Conservation (phyloP, 331 rosid genomes). For the Malus hybrid region DNA sequence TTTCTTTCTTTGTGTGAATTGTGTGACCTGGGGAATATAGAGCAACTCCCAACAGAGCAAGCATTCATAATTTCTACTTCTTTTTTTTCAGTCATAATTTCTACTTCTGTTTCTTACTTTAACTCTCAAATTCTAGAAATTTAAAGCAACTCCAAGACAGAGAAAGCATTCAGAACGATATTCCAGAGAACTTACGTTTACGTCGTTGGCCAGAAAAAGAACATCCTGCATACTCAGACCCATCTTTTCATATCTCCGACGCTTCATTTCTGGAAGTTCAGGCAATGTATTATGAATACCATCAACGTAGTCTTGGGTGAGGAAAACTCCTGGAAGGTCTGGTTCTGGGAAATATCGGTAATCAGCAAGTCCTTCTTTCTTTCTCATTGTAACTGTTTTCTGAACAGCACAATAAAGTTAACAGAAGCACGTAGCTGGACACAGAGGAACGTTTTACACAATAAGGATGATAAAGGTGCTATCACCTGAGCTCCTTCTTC, state of each 20-base stretch:
- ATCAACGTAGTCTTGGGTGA: slow-evolving; percentile 65
- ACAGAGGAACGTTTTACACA: slow-evolving; percentile 9
- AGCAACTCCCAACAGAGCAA: not conserved
- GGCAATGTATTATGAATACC: slow-evolving; percentile 50
- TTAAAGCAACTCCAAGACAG: not conserved
- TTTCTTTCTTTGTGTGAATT: not conserved
- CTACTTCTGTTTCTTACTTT: not conserved
- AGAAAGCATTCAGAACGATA: not conserved
- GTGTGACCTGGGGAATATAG: not conserved
- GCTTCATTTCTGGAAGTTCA: slow-evolving; percentile 87
- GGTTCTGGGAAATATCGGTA: slow-evolving; percentile 96
- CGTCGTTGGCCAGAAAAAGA: slow-evolving; percentile 77
- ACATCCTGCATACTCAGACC: slow-evolving; percentile 73
- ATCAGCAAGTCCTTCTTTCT: slow-evolving; percentile 96
- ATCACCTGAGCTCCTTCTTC: slow-evolving; percentile 88
- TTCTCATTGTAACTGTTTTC: slow-evolving; percentile 95
- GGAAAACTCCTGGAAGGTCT: slow-evolving; percentile 77
- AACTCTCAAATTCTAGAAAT: not conserved
- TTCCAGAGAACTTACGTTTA: slow-evolving; percentile 47
- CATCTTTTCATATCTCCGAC: slow-evolving; percentile 73
- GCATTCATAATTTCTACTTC: not conserved
- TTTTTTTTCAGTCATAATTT: not conserved
- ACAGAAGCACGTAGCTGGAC: slow-evolving; percentile 12
- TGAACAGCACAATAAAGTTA: slow-evolving; percentile 21
- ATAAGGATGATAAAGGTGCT: slow-evolving; percentile 6